A percentile compares a stretch with the other conserved stretches of the same genome.
Conservation (phyloP, 192 early-diverging fungal genomes). For the Ambispora gerdemannii region DNA sequence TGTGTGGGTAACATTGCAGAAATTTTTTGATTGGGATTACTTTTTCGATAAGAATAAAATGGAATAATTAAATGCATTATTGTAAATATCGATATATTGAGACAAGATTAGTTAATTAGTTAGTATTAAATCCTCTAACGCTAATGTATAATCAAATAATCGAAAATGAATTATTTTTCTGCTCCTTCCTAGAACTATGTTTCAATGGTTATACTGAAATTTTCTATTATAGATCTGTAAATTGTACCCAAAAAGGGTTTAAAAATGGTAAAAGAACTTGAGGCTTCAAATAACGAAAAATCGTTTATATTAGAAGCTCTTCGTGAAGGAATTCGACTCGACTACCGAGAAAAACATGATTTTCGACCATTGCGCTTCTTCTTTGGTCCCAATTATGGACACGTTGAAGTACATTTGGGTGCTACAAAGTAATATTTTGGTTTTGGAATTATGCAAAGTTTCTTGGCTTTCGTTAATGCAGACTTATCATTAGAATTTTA, state of each 20-base stretch:
- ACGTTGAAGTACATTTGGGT: conserved; percentile 77
- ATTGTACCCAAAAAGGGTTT: too few species aligned
- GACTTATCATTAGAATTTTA: conserved; percentile 45
- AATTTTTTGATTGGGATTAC: conserved; percentile 33
- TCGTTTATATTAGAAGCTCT: conserved; percentile 74
- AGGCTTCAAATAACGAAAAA: conserved; percentile 71
- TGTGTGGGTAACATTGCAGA: conserved; percentile 26
- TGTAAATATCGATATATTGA: too few species aligned
- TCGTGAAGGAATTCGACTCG: conserved; percentile 64
- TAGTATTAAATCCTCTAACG: too few species aligned
- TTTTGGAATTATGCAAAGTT: neutral
- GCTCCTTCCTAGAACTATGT: too few species aligned
- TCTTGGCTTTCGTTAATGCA: neutral
- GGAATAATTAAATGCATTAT: too few species aligned
- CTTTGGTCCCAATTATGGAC: conserved; percentile 68
- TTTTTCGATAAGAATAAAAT: conserved; percentile 54
- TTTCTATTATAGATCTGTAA: too few species aligned
- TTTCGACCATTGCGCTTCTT: conserved; percentile 63
- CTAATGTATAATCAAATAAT: too few species aligned
- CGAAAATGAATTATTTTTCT: too few species aligned
- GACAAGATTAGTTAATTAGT: too few species aligned
- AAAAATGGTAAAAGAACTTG: conserved; percentile 47
- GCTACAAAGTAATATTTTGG: conserved; percentile 60
- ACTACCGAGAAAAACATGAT: conserved; percentile 75
- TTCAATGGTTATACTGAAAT: too few species aligned